Evolutionary conservation across 495 filamentous ascomycete genomes (phyloP).

Genomic region (Talaromyces stipitatus): DNA sequence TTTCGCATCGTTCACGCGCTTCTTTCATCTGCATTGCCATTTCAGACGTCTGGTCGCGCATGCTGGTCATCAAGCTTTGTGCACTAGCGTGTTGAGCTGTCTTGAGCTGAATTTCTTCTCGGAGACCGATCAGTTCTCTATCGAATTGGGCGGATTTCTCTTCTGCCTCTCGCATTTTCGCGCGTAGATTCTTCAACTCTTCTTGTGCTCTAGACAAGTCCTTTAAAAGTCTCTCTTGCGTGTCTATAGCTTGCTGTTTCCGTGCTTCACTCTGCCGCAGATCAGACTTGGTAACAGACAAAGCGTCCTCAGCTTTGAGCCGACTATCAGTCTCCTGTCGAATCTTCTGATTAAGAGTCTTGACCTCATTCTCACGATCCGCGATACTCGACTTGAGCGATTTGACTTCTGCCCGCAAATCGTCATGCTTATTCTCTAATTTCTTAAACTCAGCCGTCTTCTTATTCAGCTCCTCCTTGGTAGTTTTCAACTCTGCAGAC

Average conservation of each 20-base stretch:
- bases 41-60: constrained; percentile 87
- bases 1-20: constrained; percentile 70
- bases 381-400: constrained; percentile 58
- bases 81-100: constrained; percentile 77
- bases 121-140: constrained; percentile 55
- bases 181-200: constrained; percentile 55
- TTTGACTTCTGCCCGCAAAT: constrained; percentile 65
- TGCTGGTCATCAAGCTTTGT: constrained; percentile 77
- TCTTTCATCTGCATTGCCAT: constrained; percentile 92
- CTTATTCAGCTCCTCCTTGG: constrained; percentile 63
- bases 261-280: constrained; percentile 67
- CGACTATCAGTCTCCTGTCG: constrained; percentile 64
- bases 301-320: constrained; percentile 67
- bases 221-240: constrained; percentile 54
- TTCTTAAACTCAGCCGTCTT: constrained; percentile 61
- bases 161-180: constrained; percentile 62
- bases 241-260: constrained; percentile 66
- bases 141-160: constrained; percentile 57
- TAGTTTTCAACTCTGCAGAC: constrained; percentile 57
- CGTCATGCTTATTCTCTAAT: constrained; percentile 73
- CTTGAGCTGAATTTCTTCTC: constrained; percentile 79
- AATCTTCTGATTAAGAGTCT: constrained; percentile 65
- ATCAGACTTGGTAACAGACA: constrained; percentile 62
- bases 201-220: constrained; percentile 66
- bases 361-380: constrained; percentile 71